Conservation (phyloP, 2,329 filamentous ascomycete species). For the Exophiala calicioides region DNA sequence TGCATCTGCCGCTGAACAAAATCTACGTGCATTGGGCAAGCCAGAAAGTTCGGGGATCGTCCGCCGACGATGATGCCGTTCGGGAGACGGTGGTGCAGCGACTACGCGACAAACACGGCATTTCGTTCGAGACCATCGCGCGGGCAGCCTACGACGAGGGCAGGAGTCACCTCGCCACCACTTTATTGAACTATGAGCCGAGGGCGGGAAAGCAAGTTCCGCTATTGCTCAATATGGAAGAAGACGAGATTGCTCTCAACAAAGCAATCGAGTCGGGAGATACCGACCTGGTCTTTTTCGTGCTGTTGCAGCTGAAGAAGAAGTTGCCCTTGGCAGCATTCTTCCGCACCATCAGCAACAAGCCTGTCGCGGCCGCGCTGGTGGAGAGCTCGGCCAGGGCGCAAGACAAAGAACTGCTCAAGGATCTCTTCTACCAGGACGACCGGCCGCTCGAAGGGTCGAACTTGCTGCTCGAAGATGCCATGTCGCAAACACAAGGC, state of each 20-base stretch:
- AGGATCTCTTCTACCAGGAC: constrained; percentile 97
- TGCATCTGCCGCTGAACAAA: constrained; percentile 79
- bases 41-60: constrained; percentile 83
- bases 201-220: constrained; percentile 95
- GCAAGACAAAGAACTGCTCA: constrained; percentile 79
- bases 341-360: constrained; percentile 84
- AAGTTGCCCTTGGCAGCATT: constrained; percentile 88
- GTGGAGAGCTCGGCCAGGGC: constrained; percentile 81
- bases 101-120: constrained; percentile 81
- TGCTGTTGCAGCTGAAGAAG: constrained; percentile 82
- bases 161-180: constrained; percentile 80
- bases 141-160: constrained; percentile 93
- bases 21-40: constrained; percentile 98
- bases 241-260: constrained; percentile 90
- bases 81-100: constrained; percentile 84
- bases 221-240: constrained; percentile 88
- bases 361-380: constrained; percentile 82
- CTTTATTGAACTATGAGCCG: constrained; percentile 89
- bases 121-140: constrained; percentile 94
- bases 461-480: constrained; percentile 82
- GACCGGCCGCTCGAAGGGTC: constrained; percentile 87
- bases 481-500: constrained; percentile 70
- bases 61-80: constrained; percentile 83
- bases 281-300: constrained; percentile 87
- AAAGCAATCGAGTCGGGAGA: constrained; percentile 96